These are phyloP conservation scores for Dioscorea alata DNA, from an alignment of 106 monocot genomes.

Conservation along the genomic window DNA sequence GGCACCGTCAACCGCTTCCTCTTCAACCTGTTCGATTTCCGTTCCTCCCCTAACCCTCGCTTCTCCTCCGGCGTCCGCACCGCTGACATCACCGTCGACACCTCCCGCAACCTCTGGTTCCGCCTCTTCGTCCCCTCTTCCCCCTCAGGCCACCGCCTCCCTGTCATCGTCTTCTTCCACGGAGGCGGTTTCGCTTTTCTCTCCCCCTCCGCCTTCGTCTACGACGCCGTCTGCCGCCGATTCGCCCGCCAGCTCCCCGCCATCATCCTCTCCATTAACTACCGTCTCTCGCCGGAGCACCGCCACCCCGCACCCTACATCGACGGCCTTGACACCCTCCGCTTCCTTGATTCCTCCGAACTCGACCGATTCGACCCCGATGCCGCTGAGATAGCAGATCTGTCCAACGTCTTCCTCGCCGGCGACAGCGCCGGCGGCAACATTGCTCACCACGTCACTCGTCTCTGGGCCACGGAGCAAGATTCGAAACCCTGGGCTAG, in stretches of 20 bases:
- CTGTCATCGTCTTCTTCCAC: slow-evolving; percentile 16
- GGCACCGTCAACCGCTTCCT: slow-evolving; percentile 72
- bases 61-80: slow-evolving; percentile 36
- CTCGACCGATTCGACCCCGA: slow-evolving; percentile 2
- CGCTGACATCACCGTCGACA: slow-evolving; percentile 34
- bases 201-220: slow-evolving; percentile 1
- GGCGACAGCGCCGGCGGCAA: slow-evolving; percentile 48
- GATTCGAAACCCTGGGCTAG: neutral
- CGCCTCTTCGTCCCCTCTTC: slow-evolving; percentile 13
- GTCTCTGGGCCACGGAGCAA: neutral
- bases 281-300: slow-evolving; percentile 40
- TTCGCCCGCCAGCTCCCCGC: slow-evolving; percentile 1
- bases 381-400: slow-evolving; percentile 6
- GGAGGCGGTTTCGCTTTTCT: slow-evolving; percentile 13
- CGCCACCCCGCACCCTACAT: slow-evolving; percentile 28
- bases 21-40: slow-evolving; percentile 24
- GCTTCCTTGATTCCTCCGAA: neutral
- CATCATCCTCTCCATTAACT: slow-evolving; percentile 27
- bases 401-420: slow-evolving; percentile 18
- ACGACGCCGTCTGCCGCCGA: slow-evolving; percentile 12
- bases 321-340: slow-evolving; percentile 37
- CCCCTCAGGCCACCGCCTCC: neutral
- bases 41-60: slow-evolving; percentile 13
- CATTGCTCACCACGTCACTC: slow-evolving; percentile 35
- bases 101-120: slow-evolving; percentile 12